These are phyloP conservation scores for Neurospora africana DNA, from an alignment of 495 filamentous ascomycete genomes.

Conservation along the genomic window DNA sequence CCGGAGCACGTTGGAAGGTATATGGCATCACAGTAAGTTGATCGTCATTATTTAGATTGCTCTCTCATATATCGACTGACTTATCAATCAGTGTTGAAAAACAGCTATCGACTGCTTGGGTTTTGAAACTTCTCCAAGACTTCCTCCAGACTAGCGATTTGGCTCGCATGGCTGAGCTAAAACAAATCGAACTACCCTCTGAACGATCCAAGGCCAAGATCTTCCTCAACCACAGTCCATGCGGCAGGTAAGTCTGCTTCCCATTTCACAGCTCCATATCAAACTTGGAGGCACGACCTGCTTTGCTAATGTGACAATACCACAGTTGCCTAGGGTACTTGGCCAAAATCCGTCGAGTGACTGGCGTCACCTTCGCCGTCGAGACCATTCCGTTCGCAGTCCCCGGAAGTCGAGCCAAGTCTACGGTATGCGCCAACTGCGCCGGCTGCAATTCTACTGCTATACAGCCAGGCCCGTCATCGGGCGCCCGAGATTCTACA, in stretches of 20 bases:
- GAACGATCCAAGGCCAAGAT: not conserved
- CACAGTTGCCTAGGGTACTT: not conserved
- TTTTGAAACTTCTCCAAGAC: not conserved
- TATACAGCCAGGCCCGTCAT: not conserved
- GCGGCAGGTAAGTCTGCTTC: not conserved
- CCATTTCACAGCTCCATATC: not conserved
- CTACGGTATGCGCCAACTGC: not conserved
- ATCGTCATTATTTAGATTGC: too few relatives aligned
- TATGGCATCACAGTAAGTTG: not conserved
- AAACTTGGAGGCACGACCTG: not conserved
- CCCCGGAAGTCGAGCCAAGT: not conserved
- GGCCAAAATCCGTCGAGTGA: not conserved
- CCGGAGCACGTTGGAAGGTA: not conserved
- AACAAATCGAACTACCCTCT: not conserved
- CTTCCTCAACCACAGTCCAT: not conserved
- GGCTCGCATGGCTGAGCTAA: not conserved
- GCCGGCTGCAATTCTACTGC: not conserved
- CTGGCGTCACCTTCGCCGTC: not conserved
- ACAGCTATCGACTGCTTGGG: not conserved
- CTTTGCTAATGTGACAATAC: too few relatives aligned
- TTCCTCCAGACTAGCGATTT: not conserved
- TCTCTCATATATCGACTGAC: too few relatives aligned
- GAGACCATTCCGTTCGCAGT: not conserved
- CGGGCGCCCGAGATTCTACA: not conserved
- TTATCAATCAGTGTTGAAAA: not conserved